Conservation (phyloP, 2,329 filamentous ascomycete species). For the Colletotrichum sp. region DNA sequence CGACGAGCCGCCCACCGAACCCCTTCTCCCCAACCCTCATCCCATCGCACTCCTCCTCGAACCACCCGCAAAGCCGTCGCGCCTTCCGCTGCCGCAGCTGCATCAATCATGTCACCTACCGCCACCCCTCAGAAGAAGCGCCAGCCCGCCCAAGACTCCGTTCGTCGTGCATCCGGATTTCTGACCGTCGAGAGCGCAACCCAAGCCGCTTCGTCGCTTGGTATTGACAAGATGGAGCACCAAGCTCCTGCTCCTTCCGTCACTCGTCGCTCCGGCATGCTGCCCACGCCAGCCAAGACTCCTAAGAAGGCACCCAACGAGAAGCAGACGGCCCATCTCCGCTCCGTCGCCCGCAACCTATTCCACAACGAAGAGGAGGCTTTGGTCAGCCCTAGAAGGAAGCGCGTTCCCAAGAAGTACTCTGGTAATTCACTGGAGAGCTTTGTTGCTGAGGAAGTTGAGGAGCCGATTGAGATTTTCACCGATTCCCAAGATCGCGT, state of each 20-base stretch:
- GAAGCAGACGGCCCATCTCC: slow-evolving; percentile 56
- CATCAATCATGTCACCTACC: slow-evolving; percentile 30
- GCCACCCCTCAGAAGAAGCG: slow-evolving; percentile 50
- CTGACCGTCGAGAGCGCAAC: slow-evolving; percentile 49
- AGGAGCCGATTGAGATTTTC: slow-evolving; percentile 72
- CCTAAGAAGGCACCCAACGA: slow-evolving; percentile 66
- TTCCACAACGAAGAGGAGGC: slow-evolving; percentile 64
- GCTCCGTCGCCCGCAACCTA: slow-evolving; percentile 63
- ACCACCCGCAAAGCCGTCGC: slow-evolving; percentile 34
- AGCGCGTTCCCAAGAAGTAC: slow-evolving; percentile 60
- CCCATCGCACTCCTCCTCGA: slow-evolving; percentile 40
- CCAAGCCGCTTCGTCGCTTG: slow-evolving; percentile 47
- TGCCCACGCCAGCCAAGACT: slow-evolving; percentile 82
- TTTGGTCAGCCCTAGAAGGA: slow-evolving; percentile 65
- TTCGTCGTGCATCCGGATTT: slow-evolving; percentile 50
- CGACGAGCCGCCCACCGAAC: slow-evolving; percentile 59
- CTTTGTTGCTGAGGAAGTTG: slow-evolving; percentile 61
- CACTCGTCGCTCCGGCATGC: slow-evolving; percentile 56
- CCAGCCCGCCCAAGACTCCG: slow-evolving; percentile 49
- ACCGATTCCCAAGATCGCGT: slow-evolving; percentile 82
- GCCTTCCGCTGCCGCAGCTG: slow-evolving; percentile 10
- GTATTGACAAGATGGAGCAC: slow-evolving; percentile 31
- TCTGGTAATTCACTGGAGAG: slow-evolving; percentile 60
- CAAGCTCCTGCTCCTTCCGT: slow-evolving; percentile 22
- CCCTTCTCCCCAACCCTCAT: slow-evolving; percentile 53